Evolutionary conservation across 2,329 filamentous ascomycete species (phyloP), one percentile per base, ranked within the genome.

Genomic region (Venturia nashicola): DNA sequence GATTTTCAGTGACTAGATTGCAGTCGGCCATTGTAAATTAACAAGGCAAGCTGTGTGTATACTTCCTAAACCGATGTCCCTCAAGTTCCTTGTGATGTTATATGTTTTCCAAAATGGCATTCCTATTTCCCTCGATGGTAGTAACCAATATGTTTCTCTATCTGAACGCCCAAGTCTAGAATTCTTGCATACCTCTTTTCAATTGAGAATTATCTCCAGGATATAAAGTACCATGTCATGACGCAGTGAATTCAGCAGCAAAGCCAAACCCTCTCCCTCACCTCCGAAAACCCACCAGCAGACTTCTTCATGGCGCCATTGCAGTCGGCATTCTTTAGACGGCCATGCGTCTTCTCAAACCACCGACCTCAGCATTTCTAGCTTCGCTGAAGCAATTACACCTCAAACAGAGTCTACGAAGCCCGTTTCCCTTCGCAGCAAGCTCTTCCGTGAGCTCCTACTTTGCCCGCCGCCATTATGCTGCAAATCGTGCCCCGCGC

Each of bases 311-410:
- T 61, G 39, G 59, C 59, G 59, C 39, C 32, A 43, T 43, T 34
- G 59, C 55, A 43, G 27, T 61, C 20, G 23, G 20, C 43, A 46
- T 39, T 43, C 59, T 46, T 32, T 46, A 43, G 27, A 60, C 20
- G 36, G 59, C 36, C 32, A 60, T 60, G 59, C 59, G 59, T 60
- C 46, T 51, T 51, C 59, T 44, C 20, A 60, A 60, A 34, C 5
- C 39, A 42, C 59, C 36, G 14, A 6, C 20, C 5, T 9, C 16
- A 2, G 8, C 4, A 23, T 5, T 60, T 23, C 59, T 43, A 27
- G 23, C 32, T 8, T 60, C 72, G 67, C 68, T 72, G 68, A 73
- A 70, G 66, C 69, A 65, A 59, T 64, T 68, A 65, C 36, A 27
- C 63, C 62, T 3, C n/a, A 62, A 59, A 63, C 63, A 69, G 68